A percentile compares a stretch with the other conserved stretches of the same genome.
These are phyloP conservation scores for Fusarium sp. DNA, from an alignment of 2,329 filamentous ascomycete species.

Conservation along the genomic window DNA sequence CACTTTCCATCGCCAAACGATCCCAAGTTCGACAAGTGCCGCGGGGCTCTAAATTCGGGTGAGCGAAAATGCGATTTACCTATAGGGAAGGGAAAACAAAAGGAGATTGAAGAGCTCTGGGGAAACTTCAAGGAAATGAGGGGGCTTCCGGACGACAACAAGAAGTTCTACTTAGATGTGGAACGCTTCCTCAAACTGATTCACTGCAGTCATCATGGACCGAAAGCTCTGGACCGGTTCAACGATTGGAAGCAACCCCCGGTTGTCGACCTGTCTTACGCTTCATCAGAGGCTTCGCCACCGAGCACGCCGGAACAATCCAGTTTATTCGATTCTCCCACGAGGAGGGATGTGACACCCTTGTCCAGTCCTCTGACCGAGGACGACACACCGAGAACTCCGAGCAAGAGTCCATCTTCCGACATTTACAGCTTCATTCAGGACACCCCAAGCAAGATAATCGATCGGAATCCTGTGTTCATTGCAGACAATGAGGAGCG, in stretches of 20 bases:
- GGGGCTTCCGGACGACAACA: not conserved
- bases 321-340: constrained; percentile 19
- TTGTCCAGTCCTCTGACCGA: constrained; percentile 17
- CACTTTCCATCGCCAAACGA: not conserved
- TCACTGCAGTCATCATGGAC: not conserved
- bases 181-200: not conserved
- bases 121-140: not conserved
- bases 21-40: not conserved
- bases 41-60: not conserved
- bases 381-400: not conserved
- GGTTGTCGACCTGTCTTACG: not conserved
- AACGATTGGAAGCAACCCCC: constrained; percentile 11
- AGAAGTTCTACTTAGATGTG: not conserved
- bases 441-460: constrained; percentile 3
- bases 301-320: constrained; percentile 14
- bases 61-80: not conserved
- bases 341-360: constrained; percentile 6
- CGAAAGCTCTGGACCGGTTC: not conserved
- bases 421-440: not conserved
- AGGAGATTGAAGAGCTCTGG: not conserved
- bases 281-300: constrained; percentile 3
- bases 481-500: not conserved
- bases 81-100: not conserved
- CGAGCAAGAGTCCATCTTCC: constrained; percentile 5
- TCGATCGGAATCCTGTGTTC: not conserved